These are phyloP conservation scores for Penicillium thymicola DNA, from an alignment of 2,329 filamentous ascomycete genomes.

Conservation along the genomic window DNA sequence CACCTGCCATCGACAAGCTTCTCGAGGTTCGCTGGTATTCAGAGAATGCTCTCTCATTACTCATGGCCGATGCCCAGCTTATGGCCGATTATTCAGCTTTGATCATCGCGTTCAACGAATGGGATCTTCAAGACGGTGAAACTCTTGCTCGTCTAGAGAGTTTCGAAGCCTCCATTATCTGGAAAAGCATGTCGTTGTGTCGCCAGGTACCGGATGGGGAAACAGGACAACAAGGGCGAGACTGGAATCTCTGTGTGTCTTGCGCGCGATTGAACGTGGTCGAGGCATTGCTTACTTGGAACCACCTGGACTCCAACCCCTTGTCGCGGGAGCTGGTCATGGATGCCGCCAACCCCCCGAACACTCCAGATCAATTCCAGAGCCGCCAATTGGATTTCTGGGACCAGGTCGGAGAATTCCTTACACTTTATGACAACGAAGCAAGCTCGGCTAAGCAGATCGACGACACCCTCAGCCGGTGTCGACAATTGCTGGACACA, in stretches of 20 bases:
- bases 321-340: conserved; percentile 44
- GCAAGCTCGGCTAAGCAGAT: conserved; percentile 54
- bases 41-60: conserved; percentile 50
- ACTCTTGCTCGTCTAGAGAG: conserved; percentile 45
- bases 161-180: conserved; percentile 59
- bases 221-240: conserved; percentile 38
- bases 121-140: conserved; percentile 37
- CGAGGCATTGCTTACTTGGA: conserved; percentile 72
- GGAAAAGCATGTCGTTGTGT: conserved; percentile 56
- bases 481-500: conserved; percentile 70
- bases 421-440: conserved; percentile 62
- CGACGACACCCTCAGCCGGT: conserved; percentile 61
- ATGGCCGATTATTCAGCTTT: conserved; percentile 66
- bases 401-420: conserved; percentile 71
- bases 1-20: conserved; percentile 68
- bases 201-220: conserved; percentile 40
- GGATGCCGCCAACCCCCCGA: conserved; percentile 35
- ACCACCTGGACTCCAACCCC: conserved; percentile 56
- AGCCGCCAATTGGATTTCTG: conserved; percentile 74
- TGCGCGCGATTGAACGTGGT: conserved; percentile 70
- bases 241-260: conserved; percentile 62
- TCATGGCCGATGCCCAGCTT: conserved; percentile 57
- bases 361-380: conserved; percentile 51
- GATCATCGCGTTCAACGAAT: conserved; percentile 48
- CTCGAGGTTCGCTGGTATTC: conserved; percentile 84